A percentile compares a stretch with the other conserved stretches of the same genome.
These are phyloP conservation scores for Hortiboletus campestris DNA, from an alignment of 768 basidiomycete genomes.

Conservation along the genomic window DNA sequence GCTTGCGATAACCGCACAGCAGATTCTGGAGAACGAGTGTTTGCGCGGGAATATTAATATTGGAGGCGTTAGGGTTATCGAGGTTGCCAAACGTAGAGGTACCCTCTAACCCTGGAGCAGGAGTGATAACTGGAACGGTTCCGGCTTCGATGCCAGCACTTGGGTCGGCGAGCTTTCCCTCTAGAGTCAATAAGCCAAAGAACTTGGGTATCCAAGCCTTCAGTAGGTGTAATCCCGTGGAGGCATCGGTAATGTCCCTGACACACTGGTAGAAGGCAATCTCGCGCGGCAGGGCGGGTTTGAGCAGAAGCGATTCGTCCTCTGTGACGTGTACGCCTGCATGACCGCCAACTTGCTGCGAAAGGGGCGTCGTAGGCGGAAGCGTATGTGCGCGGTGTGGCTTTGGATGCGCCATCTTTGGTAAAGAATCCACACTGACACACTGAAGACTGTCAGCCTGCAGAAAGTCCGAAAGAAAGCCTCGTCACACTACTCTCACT, in stretches of 20 bases:
- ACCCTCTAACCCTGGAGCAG: conserved; percentile 42
- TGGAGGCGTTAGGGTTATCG: background rate
- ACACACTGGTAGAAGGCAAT: conserved; percentile 68
- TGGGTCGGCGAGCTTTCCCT: conserved; percentile 38
- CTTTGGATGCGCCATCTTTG: conserved; percentile 6
- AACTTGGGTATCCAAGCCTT: conserved; percentile 70
- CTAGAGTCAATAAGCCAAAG: conserved; percentile 75
- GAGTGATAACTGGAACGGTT: conserved; percentile 22
- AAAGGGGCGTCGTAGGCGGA: conserved; percentile 35
- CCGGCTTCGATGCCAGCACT: conserved; percentile 8
- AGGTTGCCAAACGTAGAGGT: conserved; percentile 25
- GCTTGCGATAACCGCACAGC: conserved; percentile 66
- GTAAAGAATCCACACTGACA: background rate
- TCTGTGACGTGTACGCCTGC: conserved; percentile 66
- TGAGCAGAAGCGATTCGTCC: conserved; percentile 79
- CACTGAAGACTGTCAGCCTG: no score
- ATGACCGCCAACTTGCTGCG: conserved; percentile 80
- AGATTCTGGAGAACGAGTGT: conserved; percentile 87
- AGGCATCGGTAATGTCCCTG: conserved; percentile 30
- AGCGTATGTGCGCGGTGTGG: conserved; percentile 18
- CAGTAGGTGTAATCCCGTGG: conserved; percentile 29
- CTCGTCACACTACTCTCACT: no score
- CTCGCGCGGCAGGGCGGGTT: conserved; percentile 65
- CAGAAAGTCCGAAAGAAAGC: no score
- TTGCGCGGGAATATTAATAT: conserved; percentile 38